Conservation (phyloP, 192 early-diverging fungal genomes). For the Entomortierella chlamydospora region DNA sequence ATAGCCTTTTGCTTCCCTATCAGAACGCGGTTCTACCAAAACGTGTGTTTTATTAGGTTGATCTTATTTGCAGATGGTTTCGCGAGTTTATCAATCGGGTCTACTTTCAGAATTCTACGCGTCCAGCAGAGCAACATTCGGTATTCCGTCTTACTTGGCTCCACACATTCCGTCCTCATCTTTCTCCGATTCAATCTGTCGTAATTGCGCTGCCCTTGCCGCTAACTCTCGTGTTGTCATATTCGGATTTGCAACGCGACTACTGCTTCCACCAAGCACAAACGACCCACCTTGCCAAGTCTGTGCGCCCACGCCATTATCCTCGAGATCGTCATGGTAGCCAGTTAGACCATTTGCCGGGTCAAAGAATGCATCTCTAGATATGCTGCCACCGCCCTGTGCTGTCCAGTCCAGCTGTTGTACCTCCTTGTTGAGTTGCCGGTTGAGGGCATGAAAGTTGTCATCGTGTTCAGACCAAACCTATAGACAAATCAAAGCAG, state of each 20-base stretch:
- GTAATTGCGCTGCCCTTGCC: slow-evolving; percentile 65
- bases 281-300: slow-evolving; percentile 69
- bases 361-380: slow-evolving; percentile 55
- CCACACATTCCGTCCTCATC: slow-evolving; percentile 67
- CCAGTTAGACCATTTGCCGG: slow-evolving; percentile 49
- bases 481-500: slow-evolving; percentile 10
- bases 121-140: too few relatives aligned
- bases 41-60: too few relatives aligned
- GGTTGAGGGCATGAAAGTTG: slow-evolving; percentile 77
- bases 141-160: slow-evolving; percentile 13
- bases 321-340: slow-evolving; percentile 51
- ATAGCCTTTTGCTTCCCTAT: too few relatives aligned
- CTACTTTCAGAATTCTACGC: too few relatives aligned
- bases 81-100: too few relatives aligned
- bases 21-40: too few relatives aligned
- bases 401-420: slow-evolving; percentile 62
- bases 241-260: neutral
- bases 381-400: slow-evolving; percentile 43
- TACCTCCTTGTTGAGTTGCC: slow-evolving; percentile 78
- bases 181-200: slow-evolving; percentile 74
- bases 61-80: too few relatives aligned
- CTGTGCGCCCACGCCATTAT: slow-evolving; percentile 34
- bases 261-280: slow-evolving; percentile 63
- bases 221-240: slow-evolving; percentile 60
- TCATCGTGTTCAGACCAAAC: slow-evolving; percentile 76